A percentile compares a stretch with the other conserved stretches of the same genome.
These are phyloP conservation scores for Ophiosphaerella narmari DNA, from an alignment of 2,329 filamentous ascomycete species.

Conservation along the genomic window DNA sequence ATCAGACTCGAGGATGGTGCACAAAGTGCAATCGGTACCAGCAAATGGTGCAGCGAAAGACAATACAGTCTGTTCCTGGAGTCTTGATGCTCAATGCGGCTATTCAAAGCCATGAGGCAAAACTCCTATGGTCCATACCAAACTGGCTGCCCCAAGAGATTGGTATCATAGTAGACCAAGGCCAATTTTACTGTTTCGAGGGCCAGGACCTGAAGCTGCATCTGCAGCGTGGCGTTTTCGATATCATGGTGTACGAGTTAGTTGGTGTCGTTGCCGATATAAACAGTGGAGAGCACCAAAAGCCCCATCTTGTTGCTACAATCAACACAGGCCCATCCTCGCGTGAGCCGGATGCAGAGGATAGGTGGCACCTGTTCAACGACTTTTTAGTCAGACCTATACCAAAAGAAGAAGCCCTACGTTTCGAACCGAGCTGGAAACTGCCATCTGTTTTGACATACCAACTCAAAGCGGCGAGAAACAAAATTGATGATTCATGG, in stretches of 20 bases:
- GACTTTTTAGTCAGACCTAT: conserved; percentile 90
- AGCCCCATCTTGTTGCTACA: conserved; percentile 87
- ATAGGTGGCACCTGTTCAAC: conserved; percentile 95
- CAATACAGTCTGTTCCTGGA: conserved; percentile 77
- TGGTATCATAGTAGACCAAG: conserved; percentile 85
- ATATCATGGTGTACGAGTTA: conserved; percentile 87
- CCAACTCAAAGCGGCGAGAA: conserved; percentile 79
- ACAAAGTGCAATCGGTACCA: conserved; percentile 89
- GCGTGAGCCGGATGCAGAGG: conserved; percentile 61
- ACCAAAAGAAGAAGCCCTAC: conserved; percentile 79
- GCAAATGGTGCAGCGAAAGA: conserved; percentile 81
- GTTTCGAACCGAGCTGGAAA: conserved; percentile 92
- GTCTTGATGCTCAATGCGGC: conserved; percentile 88
- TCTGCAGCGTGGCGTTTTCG: conserved; percentile 76
- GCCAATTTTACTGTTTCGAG: conserved; percentile 94
- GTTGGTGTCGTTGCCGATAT: conserved; percentile 90
- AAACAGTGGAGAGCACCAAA: conserved; percentile 81
- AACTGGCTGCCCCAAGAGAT: conserved; percentile 95
- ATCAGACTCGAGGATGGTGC: conserved; percentile 91
- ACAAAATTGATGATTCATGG: conserved; percentile 85
- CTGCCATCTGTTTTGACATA: conserved; percentile 85
- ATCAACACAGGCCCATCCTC: conserved; percentile 79
- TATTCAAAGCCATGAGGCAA: conserved; percentile 72
- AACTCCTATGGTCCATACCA: conserved; percentile 82
- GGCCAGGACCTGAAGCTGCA: conserved; percentile 85